Base-by-base conservation (phyloP, 2,329 filamentous ascomycete genomes). In the Stenocarpella maydis region DNA sequence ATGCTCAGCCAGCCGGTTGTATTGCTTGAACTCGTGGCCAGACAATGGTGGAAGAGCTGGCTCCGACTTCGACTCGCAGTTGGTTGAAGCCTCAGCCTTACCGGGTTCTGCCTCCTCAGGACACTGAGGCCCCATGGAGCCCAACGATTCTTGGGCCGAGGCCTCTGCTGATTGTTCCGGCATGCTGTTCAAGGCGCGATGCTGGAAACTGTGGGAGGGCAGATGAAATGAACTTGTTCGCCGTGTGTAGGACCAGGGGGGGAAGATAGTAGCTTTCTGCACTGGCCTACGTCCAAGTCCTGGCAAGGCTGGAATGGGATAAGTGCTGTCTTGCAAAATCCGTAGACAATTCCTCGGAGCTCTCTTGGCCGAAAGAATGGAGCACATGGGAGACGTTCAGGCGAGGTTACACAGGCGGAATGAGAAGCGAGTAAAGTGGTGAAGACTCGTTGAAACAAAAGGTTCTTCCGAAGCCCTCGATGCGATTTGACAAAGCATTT, bases 1-100 rank as follows among this genome's bases (percentile, higher is more conserved):
- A 72, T 87, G 86, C 68, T 92, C 91, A 0, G 92, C 90, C 75
- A 94, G 82, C n/a, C 84, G 84, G 80, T 95, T 94, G 79, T 91
- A 95, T 47, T 84, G 80, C 61, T 84, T 84, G 75, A 93, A 94
- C 68, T 95, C 91, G 68, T 85, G 82, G 1, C 88, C 79, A 0
- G 88, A 89, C 37, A 95, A 83, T 28, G 91, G 88, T 0, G 91
- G 89, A 1, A 92, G 79, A 17, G 61, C 64, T 34, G 70, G 70
- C 28, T 71, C 71, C 39, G 71, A 34, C 19, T 71, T 52, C 12
- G 41, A 31, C 24, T 31, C 65, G 0, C 37, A 24, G 28, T 37
- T 28, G 19, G 15, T 21, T 21, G 45, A 54, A 4, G 50, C 28
- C 37, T 67, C 65, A 49, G 52, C 28, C 52, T 67, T 19, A 31